phyloP scores from a whole-genome alignment of 1,284 basidiomycete species.

The Sparassis latifolia region DNA sequence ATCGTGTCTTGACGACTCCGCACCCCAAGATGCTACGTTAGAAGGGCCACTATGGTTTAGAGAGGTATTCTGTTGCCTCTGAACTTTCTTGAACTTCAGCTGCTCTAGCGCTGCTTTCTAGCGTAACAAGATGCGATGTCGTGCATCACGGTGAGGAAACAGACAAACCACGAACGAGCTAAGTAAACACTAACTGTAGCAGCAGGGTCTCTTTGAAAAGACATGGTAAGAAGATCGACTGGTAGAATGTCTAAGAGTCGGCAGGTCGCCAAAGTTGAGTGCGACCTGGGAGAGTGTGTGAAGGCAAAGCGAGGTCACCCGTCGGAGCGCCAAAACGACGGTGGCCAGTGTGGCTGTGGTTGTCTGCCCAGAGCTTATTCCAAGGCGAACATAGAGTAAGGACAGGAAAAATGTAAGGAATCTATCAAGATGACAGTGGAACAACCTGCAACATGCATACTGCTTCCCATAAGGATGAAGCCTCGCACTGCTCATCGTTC shows the following conservation, averaged over 20 bases:
- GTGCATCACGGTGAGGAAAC: constrained; percentile 19
- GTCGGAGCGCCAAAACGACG: constrained; percentile 56
- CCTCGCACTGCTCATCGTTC: too few species aligned
- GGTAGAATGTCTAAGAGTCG: neutral
- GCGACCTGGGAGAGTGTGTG: constrained; percentile 8
- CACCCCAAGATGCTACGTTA: constrained; percentile 14
- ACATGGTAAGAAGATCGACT: constrained; percentile 24
- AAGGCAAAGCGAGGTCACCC: constrained; percentile 20
- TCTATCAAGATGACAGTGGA: neutral
- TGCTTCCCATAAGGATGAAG: too few species aligned
- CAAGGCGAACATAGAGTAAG: neutral
- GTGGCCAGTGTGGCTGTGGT: constrained; percentile 30
- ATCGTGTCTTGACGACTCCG: constrained; percentile 6
- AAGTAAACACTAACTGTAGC: constrained; percentile 33
- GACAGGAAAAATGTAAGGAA: neutral
- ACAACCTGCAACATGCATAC: too few species aligned
- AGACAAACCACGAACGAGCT: constrained; percentile 15
- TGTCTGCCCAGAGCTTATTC: constrained; percentile 7
- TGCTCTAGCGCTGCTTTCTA: constrained; percentile 56
- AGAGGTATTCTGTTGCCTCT: constrained; percentile 33
- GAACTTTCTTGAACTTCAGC: constrained; percentile 49
- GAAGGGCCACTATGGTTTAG: constrained; percentile 25
- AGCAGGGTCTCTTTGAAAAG: constrained; percentile 29
- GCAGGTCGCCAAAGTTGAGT: constrained; percentile 5
- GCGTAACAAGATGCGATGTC: constrained; percentile 9